Conservation (phyloP, 495 filamentous ascomycete species). For the Penicillium angulare region DNA sequence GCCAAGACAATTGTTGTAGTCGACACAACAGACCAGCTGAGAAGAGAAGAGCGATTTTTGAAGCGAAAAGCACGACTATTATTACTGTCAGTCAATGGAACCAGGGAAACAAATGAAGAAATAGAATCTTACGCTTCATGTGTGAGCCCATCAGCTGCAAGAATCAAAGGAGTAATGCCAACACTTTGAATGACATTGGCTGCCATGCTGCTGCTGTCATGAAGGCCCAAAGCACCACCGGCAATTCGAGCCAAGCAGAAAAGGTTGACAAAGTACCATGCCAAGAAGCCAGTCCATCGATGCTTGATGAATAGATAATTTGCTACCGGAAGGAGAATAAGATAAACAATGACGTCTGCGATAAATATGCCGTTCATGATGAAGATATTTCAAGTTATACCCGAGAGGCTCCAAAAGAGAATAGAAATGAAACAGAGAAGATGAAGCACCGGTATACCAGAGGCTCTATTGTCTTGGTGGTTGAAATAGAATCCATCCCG, state of each 20-base stretch:
- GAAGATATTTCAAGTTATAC: no score
- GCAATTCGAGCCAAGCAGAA: not conserved
- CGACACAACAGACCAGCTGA: not conserved
- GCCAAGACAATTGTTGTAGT: not conserved
- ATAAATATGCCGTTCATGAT: not conserved
- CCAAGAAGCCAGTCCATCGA: not conserved
- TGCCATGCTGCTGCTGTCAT: not conserved
- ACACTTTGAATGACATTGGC: not conserved
- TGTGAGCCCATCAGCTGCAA: not conserved
- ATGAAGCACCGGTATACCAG: no score
- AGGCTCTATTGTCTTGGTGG: no score
- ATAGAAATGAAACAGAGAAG: no score
- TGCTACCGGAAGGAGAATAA: not conserved
- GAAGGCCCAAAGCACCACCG: not conserved
- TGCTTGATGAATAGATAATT: not conserved
- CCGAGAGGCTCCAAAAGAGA: no score
- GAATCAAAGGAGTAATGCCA: not conserved
- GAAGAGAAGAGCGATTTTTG: not conserved
- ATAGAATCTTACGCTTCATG: not conserved
- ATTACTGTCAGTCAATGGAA: not conserved
- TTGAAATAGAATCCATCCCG: no score
- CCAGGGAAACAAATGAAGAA: not conserved
- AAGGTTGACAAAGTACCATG: not conserved
- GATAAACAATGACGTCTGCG: not conserved
- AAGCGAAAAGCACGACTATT: not conserved